Percentiles rank a stretch among this genome's conserved stretches.
These are phyloP conservation scores for Sparassis latifolia DNA, from an alignment of 1,284 basidiomycete species.

Conservation along the genomic window DNA sequence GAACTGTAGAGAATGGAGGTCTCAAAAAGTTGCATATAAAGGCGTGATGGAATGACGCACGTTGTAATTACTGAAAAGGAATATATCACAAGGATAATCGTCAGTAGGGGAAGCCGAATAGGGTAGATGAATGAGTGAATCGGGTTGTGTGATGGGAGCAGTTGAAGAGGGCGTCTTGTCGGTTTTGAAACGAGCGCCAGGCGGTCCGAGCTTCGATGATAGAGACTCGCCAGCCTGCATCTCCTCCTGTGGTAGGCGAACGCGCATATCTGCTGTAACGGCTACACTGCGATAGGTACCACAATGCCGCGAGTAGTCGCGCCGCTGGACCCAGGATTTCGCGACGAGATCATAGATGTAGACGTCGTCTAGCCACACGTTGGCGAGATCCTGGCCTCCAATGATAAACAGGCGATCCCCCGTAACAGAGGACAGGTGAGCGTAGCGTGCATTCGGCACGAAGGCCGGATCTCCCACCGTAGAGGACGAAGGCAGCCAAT, in stretches of 20 bases:
- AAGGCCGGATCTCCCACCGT: conserved; percentile 19
- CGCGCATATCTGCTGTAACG: conserved; percentile 60
- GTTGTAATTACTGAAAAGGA: conserved; percentile 85
- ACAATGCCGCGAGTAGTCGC: conserved; percentile 82
- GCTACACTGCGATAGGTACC: conserved; percentile 91
- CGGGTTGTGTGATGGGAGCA: conserved; percentile 45
- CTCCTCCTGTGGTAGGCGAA: conserved; percentile 65
- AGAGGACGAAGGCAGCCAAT: conserved; percentile 60
- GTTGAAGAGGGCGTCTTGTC: conserved; percentile 32
- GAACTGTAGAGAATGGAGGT: conserved; percentile 51
- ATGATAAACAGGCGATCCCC: conserved; percentile 85
- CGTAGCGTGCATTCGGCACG: conserved; percentile 73
- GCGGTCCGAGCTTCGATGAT: conserved; percentile 40
- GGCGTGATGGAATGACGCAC: conserved; percentile 35
- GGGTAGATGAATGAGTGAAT: conserved; percentile 63
- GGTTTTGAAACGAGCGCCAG: conserved; percentile 51
- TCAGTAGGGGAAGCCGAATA: conserved; percentile 68
- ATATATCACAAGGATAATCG: conserved; percentile 73
- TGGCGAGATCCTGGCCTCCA: conserved; percentile 88
- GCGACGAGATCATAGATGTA: conserved; percentile 77
- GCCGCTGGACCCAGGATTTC: conserved; percentile 71
- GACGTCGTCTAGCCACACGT: conserved; percentile 89
- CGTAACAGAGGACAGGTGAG: conserved; percentile 83
- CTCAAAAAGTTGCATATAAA: not conserved
- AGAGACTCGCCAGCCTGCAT: conserved; percentile 30